Conservation (phyloP, 768 basidiomycete genomes). For the Suillus clintonianus region DNA sequence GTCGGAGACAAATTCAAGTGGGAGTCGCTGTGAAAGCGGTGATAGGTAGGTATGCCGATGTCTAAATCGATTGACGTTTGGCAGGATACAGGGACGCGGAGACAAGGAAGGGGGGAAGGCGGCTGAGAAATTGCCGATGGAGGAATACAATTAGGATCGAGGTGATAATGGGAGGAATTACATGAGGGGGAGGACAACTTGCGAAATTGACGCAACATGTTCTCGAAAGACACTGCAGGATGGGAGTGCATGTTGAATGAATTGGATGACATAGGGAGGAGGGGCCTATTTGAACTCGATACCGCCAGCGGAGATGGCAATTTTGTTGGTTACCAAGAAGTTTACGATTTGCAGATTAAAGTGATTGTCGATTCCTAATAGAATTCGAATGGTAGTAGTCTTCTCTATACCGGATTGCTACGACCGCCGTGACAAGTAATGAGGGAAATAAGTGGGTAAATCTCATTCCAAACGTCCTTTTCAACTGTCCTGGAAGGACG, state of each 20-base stretch:
- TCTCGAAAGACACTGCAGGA: slow-evolving; percentile 3
- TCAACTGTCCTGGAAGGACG: slow-evolving; percentile 18
- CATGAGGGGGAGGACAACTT: slow-evolving; percentile 8
- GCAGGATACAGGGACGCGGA: not conserved
- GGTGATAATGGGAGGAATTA: not conserved
- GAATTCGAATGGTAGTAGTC: slow-evolving; percentile 16
- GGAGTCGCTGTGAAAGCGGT: slow-evolving; percentile 20
- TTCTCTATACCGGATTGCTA: slow-evolving; percentile 18
- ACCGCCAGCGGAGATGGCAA: slow-evolving; percentile 31
- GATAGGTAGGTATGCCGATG: not conserved
- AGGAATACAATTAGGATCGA: not conserved
- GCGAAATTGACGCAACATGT: slow-evolving; percentile 7
- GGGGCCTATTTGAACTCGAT: slow-evolving; percentile 31
- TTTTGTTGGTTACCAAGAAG: slow-evolving; percentile 32
- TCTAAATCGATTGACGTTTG: slow-evolving; percentile 1
- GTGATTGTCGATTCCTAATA: slow-evolving; percentile 10
- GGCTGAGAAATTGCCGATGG: not conserved
- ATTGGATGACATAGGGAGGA: slow-evolving; percentile 19
- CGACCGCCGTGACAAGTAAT: slow-evolving; percentile 4
- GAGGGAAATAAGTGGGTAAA: slow-evolving; percentile 1
- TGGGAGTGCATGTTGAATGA: slow-evolving; percentile 3
- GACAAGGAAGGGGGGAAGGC: not conserved
- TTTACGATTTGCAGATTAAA: slow-evolving; percentile 32
- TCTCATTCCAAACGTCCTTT: too few relatives aligned
- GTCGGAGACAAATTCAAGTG: slow-evolving; percentile 35